Percentiles rank a stretch among this genome's conserved stretches.
Conservation (phyloP, 1,284 basidiomycete genomes). For the Paramarasmius palmivorus region DNA sequence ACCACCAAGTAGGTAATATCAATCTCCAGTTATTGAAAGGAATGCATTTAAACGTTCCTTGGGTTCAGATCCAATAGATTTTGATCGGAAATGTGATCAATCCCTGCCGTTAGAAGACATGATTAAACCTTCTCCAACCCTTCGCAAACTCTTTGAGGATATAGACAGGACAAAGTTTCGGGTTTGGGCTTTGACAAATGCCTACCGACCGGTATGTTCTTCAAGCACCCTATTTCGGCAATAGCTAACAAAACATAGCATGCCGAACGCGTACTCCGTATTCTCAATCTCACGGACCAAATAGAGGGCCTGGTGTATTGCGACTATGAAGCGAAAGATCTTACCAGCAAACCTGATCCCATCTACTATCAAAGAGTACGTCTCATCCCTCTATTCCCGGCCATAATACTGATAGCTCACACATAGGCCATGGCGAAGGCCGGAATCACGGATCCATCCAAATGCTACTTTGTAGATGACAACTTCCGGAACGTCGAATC, state of each 20-base stretch:
- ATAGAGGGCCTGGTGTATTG: slow-evolving; percentile 84
- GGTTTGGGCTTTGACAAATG: slow-evolving; percentile 86
- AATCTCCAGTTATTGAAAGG: slow-evolving; percentile 2
- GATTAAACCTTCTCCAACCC: slow-evolving; percentile 63
- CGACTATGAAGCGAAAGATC: slow-evolving; percentile 70
- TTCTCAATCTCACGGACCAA: slow-evolving; percentile 73
- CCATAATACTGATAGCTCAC: slow-evolving; percentile 4
- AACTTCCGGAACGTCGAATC: slow-evolving; percentile 66
- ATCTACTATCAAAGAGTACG: slow-evolving; percentile 65
- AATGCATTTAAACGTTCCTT: neutral
- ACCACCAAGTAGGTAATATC: slow-evolving; percentile 74
- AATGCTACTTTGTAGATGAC: slow-evolving; percentile 78
- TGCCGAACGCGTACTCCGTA: slow-evolving; percentile 76
- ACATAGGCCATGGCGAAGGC: slow-evolving; percentile 67
- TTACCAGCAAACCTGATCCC: slow-evolving; percentile 83
- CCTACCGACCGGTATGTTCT: slow-evolving; percentile 68
- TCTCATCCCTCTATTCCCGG: neutral
- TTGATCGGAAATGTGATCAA: slow-evolving; percentile 83
- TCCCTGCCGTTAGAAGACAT: slow-evolving; percentile 82
- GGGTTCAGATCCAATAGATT: slow-evolving; percentile 77
- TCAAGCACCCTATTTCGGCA: slow-evolving; percentile 1
- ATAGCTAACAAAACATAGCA: slow-evolving; percentile 48
- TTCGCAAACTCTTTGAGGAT: slow-evolving; percentile 74
- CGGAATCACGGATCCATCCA: slow-evolving; percentile 57
- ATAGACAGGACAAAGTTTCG: slow-evolving; percentile 77